Base-by-base conservation (phyloP, 2,329 filamentous ascomycete species). In the Zymoseptoria brevis region DNA sequence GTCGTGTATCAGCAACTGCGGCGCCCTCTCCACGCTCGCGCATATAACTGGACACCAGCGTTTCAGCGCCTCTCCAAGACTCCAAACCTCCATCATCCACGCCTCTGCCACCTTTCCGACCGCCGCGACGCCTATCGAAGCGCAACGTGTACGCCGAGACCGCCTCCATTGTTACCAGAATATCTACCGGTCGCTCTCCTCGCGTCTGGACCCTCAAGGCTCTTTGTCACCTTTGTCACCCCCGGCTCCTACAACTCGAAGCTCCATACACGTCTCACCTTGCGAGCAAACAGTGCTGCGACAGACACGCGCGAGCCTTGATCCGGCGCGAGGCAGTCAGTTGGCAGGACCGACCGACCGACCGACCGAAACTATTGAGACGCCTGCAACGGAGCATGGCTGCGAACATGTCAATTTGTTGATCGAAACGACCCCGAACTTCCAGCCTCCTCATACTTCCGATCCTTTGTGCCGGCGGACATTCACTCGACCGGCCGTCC, bases 401-500 rank as follows among this genome's bases (percentile, higher is more conserved):
- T n/a, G 16, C 35, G 35, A 45, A 45, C 16, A 45, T 16, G 35
- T n/a, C 13, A 45, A 45, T n/a, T n/a, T 45, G 35, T 45, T 45
- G 35, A 45, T 45, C 35, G 11, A 45, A 45, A 45, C 35, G 13
- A 45, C 35, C n/a, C 35, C 35, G 4, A 45, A 45, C 13, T 45
- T 45, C 3, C 13, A 45, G 35, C 35, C 35, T 45, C 35, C 35
- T 45, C 16, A 7, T 11, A 45, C 35, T 13, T 16, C 35, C 35
- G 35, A 45, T 45, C 16, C 35, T 45, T 45, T 45, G 35, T 45
- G 35, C 13, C 35, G 35, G 35, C 35, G 35, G 13, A 16, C 16
- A 45, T 53, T 55, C 26, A 55, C 54, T 57, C 51, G 53, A 29
- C 49, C 24, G 41, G 24, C 48, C 53, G 55, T 50, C 51, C 57